These are phyloP conservation scores for Pseudogymnoascus sp. DNA, from an alignment of 2,329 filamentous ascomycete genomes.

Conservation along the genomic window DNA sequence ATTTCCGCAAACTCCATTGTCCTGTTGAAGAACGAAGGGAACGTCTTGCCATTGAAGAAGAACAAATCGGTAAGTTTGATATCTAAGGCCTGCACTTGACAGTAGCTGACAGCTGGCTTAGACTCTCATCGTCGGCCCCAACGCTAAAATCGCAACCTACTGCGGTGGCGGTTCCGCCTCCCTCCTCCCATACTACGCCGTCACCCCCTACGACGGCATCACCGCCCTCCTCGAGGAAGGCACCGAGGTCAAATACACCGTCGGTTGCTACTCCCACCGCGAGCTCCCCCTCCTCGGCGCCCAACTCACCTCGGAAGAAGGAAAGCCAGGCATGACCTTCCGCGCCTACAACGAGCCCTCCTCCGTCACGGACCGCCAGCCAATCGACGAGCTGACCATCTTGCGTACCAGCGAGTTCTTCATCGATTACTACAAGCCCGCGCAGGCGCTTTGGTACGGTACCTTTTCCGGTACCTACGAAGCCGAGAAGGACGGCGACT, in stretches of 20 bases:
- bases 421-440: constrained; percentile 39
- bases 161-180: constrained; percentile 63
- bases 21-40: constrained; percentile 53
- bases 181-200: constrained; percentile 56
- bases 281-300: constrained; percentile 54
- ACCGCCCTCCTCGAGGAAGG: constrained; percentile 31
- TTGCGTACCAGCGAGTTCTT: constrained; percentile 39
- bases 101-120: constrained; percentile 16
- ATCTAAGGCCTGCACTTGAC: neutral
- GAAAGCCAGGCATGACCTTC: constrained; percentile 54
- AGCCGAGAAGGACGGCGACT: constrained; percentile 28
- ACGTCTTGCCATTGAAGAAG: constrained; percentile 43
- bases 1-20: constrained; percentile 55
- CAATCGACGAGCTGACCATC: constrained; percentile 45
- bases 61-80: neutral
- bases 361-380: constrained; percentile 37
- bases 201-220: constrained; percentile 69
- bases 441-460: constrained; percentile 34
- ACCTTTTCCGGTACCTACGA: constrained; percentile 32
- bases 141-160: constrained; percentile 50
- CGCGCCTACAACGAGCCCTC: constrained; percentile 56
- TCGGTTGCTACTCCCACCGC: constrained; percentile 60
- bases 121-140: constrained; percentile 52
- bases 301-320: constrained; percentile 45
- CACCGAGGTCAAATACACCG: constrained; percentile 41